Evolutionary conservation across 2,329 filamentous ascomycete species (phyloP).

Genomic region (Beauveria scarabaeidicola): DNA sequence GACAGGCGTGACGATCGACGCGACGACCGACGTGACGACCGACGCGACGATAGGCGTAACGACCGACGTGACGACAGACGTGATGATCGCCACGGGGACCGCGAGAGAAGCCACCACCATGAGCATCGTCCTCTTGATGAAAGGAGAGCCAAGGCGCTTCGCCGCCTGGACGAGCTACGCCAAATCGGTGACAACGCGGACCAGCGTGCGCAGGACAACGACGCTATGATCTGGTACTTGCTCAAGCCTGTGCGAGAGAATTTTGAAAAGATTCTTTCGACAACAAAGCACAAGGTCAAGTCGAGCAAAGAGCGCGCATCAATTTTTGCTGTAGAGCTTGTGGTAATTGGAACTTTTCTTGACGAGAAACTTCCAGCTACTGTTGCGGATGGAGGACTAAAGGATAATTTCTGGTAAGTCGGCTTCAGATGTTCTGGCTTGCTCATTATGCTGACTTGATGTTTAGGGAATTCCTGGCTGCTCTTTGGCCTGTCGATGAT

Average conservation of each 20-base stretch:
- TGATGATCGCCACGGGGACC: slow-evolving; percentile 14
- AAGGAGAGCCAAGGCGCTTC: slow-evolving; percentile 31
- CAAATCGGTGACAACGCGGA: slow-evolving; percentile 42
- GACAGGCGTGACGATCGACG: slow-evolving; percentile 16
- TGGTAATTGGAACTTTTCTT: slow-evolving; percentile 56
- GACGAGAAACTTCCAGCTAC: slow-evolving; percentile 37
- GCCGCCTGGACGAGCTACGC: slow-evolving; percentile 34
- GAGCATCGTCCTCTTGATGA: slow-evolving; percentile 29
- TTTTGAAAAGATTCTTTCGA: slow-evolving; percentile 50
- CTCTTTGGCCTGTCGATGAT: slow-evolving; percentile 38
- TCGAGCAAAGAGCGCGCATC: slow-evolving; percentile 53
- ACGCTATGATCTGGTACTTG: slow-evolving; percentile 39
- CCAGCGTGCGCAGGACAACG: slow-evolving; percentile 36
- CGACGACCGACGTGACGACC: slow-evolving; percentile 15
- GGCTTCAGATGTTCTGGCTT: neutral
- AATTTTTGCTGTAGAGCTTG: slow-evolving; percentile 52
- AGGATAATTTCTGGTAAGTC: slow-evolving; percentile 43
- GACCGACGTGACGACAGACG: slow-evolving; percentile 10
- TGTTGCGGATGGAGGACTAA: slow-evolving; percentile 31
- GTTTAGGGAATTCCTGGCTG: slow-evolving; percentile 35
- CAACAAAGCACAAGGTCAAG: slow-evolving; percentile 54
- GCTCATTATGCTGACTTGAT: slow-evolving; percentile 1
- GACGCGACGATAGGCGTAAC: slow-evolving; percentile 18
- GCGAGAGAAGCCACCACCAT: slow-evolving; percentile 18
- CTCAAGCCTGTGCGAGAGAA: slow-evolving; percentile 53